Conservation (phyloP, 345 rosid species). For the Anastatica hierochuntica region DNA sequence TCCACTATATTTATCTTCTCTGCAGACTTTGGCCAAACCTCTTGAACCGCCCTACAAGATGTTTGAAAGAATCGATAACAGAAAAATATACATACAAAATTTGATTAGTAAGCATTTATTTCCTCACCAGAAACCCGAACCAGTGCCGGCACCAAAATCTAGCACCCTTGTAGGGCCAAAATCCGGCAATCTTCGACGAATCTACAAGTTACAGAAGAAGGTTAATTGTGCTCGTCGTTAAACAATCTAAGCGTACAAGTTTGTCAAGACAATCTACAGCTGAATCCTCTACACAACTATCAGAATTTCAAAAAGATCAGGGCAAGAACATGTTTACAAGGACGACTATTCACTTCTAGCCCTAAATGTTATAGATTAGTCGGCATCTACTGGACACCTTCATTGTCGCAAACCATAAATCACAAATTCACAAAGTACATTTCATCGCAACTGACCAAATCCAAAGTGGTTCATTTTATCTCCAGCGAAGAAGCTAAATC, state of each 20-base stretch:
- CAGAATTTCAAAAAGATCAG: neutral
- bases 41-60: slow-evolving; percentile 59
- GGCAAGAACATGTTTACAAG: no score
- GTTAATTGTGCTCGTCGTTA: neutral
- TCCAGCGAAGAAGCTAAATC: neutral
- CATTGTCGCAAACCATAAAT: neutral
- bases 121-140: slow-evolving; percentile 88
- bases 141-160: slow-evolving; percentile 96
- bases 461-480: neutral
- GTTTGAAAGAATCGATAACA: slow-evolving; percentile 1
- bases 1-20: slow-evolving; percentile 73
- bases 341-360: no score
- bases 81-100: neutral
- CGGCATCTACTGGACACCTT: no score
- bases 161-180: slow-evolving; percentile 60
- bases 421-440: no score
- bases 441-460: no score
- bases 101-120: neutral
- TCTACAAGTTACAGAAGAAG: slow-evolving; percentile 27
- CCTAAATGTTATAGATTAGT: no score
- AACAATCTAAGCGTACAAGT: neutral
- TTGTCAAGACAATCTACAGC: neutral
- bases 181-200: slow-evolving; percentile 59
- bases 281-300: neutral
- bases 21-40: slow-evolving; percentile 80